Evolutionary conservation across 2,329 filamentous ascomycete species (phyloP).

Genomic region (Xylaria hypoxylon): DNA sequence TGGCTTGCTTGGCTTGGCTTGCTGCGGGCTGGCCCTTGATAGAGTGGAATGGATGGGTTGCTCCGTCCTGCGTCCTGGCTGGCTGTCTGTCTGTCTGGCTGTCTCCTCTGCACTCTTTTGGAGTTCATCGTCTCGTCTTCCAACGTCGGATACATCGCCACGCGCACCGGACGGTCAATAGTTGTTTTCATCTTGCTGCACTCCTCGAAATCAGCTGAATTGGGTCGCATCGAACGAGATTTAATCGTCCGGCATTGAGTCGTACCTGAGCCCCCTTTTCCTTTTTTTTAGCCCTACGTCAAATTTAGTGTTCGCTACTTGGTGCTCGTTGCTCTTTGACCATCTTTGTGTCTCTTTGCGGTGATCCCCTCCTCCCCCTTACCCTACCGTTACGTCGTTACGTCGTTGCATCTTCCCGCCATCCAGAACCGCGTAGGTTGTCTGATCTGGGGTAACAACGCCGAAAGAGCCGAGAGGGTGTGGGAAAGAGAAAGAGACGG

Average conservation of each 20-base stretch:
- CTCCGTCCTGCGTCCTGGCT: slow-evolving; percentile 25
- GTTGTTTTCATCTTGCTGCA: slow-evolving; percentile 9
- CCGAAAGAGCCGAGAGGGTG: slow-evolving; percentile 12
- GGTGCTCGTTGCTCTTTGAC: slow-evolving; percentile 20
- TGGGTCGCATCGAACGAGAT: slow-evolving; percentile 17
- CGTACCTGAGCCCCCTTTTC: slow-evolving; percentile 10
- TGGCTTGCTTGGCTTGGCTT: slow-evolving; percentile 23
- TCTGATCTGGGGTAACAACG: slow-evolving; percentile 6
- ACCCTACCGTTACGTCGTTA: slow-evolving; percentile 4
- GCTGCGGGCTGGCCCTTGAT: slow-evolving; percentile 20
- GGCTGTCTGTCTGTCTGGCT: background rate
- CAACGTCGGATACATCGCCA: slow-evolving; percentile 28
- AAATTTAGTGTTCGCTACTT: slow-evolving; percentile 16
- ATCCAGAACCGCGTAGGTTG: slow-evolving; percentile 9
- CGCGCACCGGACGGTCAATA: slow-evolving; percentile 26
- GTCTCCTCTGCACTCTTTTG: slow-evolving; percentile 23
- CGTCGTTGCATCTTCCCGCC: slow-evolving; percentile 20
- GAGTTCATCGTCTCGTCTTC: slow-evolving; percentile 27
- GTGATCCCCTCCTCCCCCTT: slow-evolving; percentile 11
- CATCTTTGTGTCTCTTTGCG: slow-evolving; percentile 27
- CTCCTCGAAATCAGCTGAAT: slow-evolving; percentile 12
- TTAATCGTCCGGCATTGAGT: slow-evolving; percentile 14
- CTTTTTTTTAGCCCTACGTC: slow-evolving; percentile 5
- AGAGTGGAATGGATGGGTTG: slow-evolving; percentile 15
- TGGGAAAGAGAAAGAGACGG: slow-evolving; percentile 1